phyloP scores from a whole-genome alignment of 176 grass and related monocot species.

The Oryza glumipatula region DNA sequence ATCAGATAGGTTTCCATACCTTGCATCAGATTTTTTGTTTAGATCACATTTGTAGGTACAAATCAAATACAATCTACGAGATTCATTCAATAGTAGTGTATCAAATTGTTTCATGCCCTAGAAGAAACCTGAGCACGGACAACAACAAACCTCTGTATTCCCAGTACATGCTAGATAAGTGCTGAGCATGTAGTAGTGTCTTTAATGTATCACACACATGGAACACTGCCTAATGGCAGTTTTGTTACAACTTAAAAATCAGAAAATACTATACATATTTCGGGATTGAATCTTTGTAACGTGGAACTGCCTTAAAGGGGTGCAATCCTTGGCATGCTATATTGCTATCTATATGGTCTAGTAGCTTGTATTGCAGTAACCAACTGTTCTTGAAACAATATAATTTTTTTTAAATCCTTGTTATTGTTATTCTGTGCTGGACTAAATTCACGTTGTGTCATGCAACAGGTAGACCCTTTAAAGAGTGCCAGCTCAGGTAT shows the following conservation, averaged over 20 bases:
- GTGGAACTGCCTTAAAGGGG: background rate
- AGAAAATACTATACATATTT: constrained; percentile 8
- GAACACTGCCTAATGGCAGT: background rate
- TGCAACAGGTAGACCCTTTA: constrained; percentile 77
- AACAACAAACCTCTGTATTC: background rate
- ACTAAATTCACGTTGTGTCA: constrained; percentile 25
- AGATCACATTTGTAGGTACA: background rate
- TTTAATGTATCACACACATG: background rate
- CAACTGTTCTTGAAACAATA: background rate
- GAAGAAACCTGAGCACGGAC: background rate
- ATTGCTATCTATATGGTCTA: background rate
- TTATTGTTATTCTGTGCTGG: background rate
- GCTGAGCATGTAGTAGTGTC: background rate
- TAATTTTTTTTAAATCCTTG: background rate
- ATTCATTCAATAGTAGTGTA: background rate
- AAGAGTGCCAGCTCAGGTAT: constrained; percentile 87
- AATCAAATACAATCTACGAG: background rate
- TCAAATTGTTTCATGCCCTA: constrained; percentile 9
- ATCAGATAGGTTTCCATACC: background rate
- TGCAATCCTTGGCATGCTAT: background rate
- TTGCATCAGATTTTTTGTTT: constrained; percentile 15
- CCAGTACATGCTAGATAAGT: background rate
- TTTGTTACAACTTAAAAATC: constrained; percentile 16
- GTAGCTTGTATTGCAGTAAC: background rate
- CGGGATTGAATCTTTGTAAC: constrained; percentile 1